Evolutionary conservation across 495 filamentous ascomycete species (phyloP), one percentile per base, ranked within the genome.

Genomic region (Penicillium psychrofluorescens): DNA sequence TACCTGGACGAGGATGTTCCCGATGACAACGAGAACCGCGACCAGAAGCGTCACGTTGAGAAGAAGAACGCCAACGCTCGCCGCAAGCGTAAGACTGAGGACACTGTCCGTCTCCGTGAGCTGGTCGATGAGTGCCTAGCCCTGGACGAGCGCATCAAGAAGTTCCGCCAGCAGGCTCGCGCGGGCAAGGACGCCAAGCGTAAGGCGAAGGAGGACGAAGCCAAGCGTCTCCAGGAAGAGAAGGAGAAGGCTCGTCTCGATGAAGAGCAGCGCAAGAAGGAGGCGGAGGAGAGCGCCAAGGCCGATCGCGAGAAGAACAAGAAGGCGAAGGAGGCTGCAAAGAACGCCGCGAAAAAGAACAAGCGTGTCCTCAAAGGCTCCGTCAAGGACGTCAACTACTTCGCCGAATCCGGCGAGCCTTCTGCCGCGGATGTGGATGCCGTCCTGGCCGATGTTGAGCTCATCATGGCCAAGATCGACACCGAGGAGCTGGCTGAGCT

Each of bases 271-370:
- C 71, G 78, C 44, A 77, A 80, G 60, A 87, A 85, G 67, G 87
- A 89, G 45, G 84, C 85, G 22, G 94, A 94, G 65, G 90, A 84
- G 53, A 76, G 81, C 32, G 90, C 88, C 49, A 94, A 92, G 73
- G 76, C 76, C 12, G 80, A 88, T 40, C 81, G 81, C 45, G 88
- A 84, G 46, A 80, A 88, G 54, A 79, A 77, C 64, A 97, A 96
- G 82, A 97, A 98, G 77, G 85, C 87, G 36, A 95, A 95, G 70
- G 92, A 98, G 65, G 92, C 91, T 29, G 86, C 86, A 6, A 98
- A 98, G 81, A 95, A 86, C 61, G 91, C 94, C 4, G 81, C 90
- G 52, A 98, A 98, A 87, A 97, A 97, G 85, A 97, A 98, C 74
- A 95, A 95, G 74, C 84, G 92, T 72, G 87, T 96, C 30, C 76